phyloP scores from a whole-genome alignment of 2,329 filamentous ascomycete species.

The Cladobotryum protrusum region DNA sequence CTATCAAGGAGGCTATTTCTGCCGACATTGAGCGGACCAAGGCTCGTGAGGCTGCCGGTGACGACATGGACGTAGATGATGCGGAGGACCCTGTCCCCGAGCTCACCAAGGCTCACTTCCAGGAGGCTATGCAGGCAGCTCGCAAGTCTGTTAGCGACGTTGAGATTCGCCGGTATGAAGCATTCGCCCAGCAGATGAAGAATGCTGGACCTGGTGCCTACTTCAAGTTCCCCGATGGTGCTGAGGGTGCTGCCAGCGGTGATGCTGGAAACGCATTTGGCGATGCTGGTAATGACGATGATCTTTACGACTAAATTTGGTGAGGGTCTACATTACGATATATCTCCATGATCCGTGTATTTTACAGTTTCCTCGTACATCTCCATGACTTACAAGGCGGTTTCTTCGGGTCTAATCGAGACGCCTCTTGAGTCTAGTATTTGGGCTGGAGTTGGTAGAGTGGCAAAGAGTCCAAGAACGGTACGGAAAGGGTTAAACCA shows the following conservation, averaged over 20 bases:
- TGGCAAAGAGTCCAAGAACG: slow-evolving; percentile 18
- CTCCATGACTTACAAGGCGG: slow-evolving; percentile 22
- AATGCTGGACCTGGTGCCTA: slow-evolving; percentile 90
- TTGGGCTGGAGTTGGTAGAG: slow-evolving; percentile 32
- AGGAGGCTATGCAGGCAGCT: slow-evolving; percentile 95
- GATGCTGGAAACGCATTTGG: slow-evolving; percentile 63
- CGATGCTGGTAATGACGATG: slow-evolving; percentile 87
- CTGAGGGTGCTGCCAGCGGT: slow-evolving; percentile 56
- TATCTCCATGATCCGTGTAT: slow-evolving; percentile 33
- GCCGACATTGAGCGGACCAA: slow-evolving; percentile 84
- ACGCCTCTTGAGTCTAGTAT: slow-evolving; percentile 20
- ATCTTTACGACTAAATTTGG: slow-evolving; percentile 81
- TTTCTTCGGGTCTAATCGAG: slow-evolving; percentile 17
- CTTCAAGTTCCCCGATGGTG: slow-evolving; percentile 88
- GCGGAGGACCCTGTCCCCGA: slow-evolving; percentile 90
- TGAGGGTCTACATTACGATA: neutral
- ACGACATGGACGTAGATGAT: slow-evolving; percentile 64
- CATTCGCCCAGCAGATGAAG: slow-evolving; percentile 99
- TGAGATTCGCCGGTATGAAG: slow-evolving; percentile 96
- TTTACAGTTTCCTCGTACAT: slow-evolving; percentile 39
- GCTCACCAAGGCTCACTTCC: slow-evolving; percentile 93
- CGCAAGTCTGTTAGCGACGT: slow-evolving; percentile 92
- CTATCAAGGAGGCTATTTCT: slow-evolving; percentile 94
- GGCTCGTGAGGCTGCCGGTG: slow-evolving; percentile 78
- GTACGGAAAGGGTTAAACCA: neutral